A percentile compares a stretch with the other conserved stretches of the same genome.
Evolutionary conservation across 305 asterid genomes (phyloP).

Genomic region (Fraxinus nigra): DNA sequence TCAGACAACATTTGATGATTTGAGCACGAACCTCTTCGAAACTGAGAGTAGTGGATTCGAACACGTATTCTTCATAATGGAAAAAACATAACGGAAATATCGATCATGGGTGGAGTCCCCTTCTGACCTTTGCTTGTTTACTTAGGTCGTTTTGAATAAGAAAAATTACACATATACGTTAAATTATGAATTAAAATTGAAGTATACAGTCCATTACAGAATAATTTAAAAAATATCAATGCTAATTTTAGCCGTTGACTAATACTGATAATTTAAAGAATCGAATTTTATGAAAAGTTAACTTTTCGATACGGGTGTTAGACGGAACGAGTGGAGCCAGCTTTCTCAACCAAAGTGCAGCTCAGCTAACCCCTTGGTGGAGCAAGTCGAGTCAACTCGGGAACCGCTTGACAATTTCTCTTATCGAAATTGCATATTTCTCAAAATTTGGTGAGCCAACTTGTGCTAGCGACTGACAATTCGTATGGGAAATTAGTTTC

Average conservation of each 20-base stretch:
- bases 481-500: too few relatives aligned
- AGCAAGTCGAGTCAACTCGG: not conserved
- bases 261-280: too few relatives aligned
- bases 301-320: too few relatives aligned
- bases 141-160: not conserved
- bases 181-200: not conserved
- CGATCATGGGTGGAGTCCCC: not conserved
- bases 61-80: constrained; percentile 32
- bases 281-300: too few relatives aligned
- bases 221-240: too few relatives aligned
- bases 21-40: constrained; percentile 46
- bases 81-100: constrained; percentile 21
- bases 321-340: too few relatives aligned
- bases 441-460: not conserved
- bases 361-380: not conserved
- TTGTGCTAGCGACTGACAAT: not conserved
- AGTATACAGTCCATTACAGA: too few relatives aligned
- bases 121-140: not conserved
- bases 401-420: not conserved
- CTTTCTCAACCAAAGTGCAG: too few relatives aligned
- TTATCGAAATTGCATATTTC: not conserved
- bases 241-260: too few relatives aligned
- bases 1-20: constrained; percentile 63
- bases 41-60: not conserved
- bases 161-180: not conserved